Conservation (phyloP, 1,284 basidiomycete species). For the Fomitopsis palustris region DNA sequence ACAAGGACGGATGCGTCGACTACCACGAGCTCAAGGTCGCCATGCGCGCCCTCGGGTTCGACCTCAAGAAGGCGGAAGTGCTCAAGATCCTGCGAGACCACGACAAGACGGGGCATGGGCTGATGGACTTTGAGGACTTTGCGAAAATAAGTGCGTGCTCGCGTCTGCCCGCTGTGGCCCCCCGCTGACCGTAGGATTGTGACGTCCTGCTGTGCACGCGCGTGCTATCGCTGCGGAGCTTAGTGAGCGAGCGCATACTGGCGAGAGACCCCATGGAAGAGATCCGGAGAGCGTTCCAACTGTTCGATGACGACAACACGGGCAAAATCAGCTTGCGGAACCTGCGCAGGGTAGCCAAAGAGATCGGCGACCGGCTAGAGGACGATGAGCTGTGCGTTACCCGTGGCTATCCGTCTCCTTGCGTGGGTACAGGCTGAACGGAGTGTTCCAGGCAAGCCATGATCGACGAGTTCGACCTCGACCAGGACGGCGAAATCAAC, state of each 20-base stretch:
- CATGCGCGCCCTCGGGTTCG: constrained; percentile 97
- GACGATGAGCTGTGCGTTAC: constrained; percentile 92
- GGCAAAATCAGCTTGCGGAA: constrained; percentile 94
- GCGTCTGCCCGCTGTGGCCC: neutral
- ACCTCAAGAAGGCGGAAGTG: constrained; percentile 97
- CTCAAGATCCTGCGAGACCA: constrained; percentile 92
- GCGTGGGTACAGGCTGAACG: constrained; percentile 1
- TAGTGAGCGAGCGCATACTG: constrained; percentile 94
- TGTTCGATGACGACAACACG: constrained; percentile 96
- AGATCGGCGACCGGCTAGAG: constrained; percentile 93
- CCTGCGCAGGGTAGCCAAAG: constrained; percentile 91
- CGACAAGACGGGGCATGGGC: constrained; percentile 85
- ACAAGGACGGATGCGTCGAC: constrained; percentile 96
- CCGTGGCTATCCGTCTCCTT: neutral
- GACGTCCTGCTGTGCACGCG: neutral
- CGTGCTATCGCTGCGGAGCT: constrained; percentile 12
- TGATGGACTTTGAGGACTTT: constrained; percentile 95
- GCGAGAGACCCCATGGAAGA: constrained; percentile 96
- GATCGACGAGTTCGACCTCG: constrained; percentile 99
- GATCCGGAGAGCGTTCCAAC: constrained; percentile 90
- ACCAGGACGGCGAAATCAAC: constrained; percentile 97
- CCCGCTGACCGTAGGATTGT: neutral
- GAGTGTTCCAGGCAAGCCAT: constrained; percentile 82
- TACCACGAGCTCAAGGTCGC: constrained; percentile 99
- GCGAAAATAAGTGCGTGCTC: constrained; percentile 84